Conservation (phyloP, 1,139 yeast genomes). For the Suhomyces anneliseae region DNA sequence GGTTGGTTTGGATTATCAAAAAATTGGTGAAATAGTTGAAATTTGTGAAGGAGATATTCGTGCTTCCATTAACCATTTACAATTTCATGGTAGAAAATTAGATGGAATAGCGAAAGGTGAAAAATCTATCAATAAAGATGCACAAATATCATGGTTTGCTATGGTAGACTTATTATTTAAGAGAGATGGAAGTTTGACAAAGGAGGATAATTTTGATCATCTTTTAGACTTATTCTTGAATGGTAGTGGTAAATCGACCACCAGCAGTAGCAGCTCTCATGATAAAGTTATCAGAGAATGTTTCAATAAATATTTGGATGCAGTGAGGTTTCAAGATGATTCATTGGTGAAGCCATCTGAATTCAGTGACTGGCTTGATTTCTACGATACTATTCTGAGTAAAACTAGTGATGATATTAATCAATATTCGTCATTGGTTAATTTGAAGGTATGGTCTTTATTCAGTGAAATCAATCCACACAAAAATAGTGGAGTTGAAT, state of each 20-base stretch:
- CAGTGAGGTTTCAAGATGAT: constrained; percentile 61
- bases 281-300: constrained; percentile 75
- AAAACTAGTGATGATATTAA: constrained; percentile 13
- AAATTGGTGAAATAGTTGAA: constrained; percentile 57
- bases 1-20: constrained; percentile 33
- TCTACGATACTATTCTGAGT: constrained; percentile 51
- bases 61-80: constrained; percentile 81
- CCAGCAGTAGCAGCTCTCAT: constrained; percentile 45
- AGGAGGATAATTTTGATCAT: constrained; percentile 47
- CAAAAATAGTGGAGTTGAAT: constrained; percentile 22
- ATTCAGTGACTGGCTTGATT: constrained; percentile 76
- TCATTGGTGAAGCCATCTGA: constrained; percentile 59
- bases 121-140: constrained; percentile 42
- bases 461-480: constrained; percentile 62
- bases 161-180: constrained; percentile 55
- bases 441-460: constrained; percentile 61
- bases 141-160: constrained; percentile 59
- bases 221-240: constrained; percentile 36
- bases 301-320: constrained; percentile 60
- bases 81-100: constrained; percentile 52
- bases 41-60: constrained; percentile 82
- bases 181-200: constrained; percentile 47
- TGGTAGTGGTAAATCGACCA: constrained; percentile 42
- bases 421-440: constrained; percentile 60
- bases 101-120: constrained; percentile 9